phyloP scores from a whole-genome alignment of 805 yeast genomes.

The Barnettozyma sucrosica region DNA sequence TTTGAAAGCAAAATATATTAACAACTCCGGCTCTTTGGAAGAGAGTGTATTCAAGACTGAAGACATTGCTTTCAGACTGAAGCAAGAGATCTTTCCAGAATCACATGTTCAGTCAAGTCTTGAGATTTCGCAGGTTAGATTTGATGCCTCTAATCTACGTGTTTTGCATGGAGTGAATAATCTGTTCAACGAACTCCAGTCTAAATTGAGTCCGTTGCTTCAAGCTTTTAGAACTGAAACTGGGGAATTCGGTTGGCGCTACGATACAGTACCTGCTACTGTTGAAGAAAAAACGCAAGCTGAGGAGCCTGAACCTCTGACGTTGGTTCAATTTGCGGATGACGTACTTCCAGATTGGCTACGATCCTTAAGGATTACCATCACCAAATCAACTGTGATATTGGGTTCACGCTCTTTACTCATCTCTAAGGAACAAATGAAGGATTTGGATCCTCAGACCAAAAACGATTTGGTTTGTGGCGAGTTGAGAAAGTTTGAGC shows the following conservation, averaged over 20 bases:
- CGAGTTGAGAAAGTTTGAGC: slow-evolving; percentile 30
- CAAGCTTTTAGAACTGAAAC: slow-evolving; percentile 1
- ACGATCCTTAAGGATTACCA: slow-evolving; percentile 6
- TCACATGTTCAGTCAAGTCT: neutral
- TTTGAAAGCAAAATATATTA: slow-evolving; percentile 13
- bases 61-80: slow-evolving; percentile 14
- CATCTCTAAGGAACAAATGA: slow-evolving; percentile 34
- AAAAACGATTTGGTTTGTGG: slow-evolving; percentile 36
- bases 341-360: slow-evolving; percentile 23
- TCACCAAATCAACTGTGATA: slow-evolving; percentile 20
- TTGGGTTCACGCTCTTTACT: slow-evolving; percentile 40
- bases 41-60: slow-evolving; percentile 11
- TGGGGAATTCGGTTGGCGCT: slow-evolving; percentile 3
- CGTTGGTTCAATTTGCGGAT: slow-evolving; percentile 11
- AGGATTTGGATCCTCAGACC: slow-evolving; percentile 28
- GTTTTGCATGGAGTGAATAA: slow-evolving; percentile 28
- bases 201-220: slow-evolving; percentile 8
- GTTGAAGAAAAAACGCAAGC: neutral
- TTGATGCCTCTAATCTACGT: slow-evolving; percentile 26
- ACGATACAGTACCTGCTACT: neutral
- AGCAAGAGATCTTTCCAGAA: slow-evolving; percentile 14
- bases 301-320: neutral
- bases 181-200: slow-evolving; percentile 17
- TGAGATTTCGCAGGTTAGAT: slow-evolving; percentile 10
- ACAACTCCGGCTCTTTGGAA: slow-evolving; percentile 13